Evolutionary conservation across 805 yeast species (phyloP).

Genomic region (Teunomyces aglyptinius): DNA sequence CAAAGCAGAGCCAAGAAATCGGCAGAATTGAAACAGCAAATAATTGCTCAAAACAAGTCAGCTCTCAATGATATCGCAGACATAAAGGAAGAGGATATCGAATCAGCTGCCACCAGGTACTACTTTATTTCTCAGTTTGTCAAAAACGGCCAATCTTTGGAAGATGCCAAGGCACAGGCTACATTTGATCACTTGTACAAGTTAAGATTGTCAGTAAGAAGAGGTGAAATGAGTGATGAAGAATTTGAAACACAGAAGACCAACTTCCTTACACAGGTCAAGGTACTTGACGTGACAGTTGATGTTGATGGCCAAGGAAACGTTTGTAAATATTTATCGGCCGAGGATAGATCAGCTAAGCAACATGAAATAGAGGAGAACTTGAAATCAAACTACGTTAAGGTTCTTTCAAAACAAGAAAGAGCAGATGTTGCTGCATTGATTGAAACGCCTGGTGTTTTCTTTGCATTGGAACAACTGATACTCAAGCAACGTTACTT

Average conservation of each 20-base stretch:
- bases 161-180: slow-evolving; percentile 60
- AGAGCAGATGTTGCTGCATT: slow-evolving; percentile 42
- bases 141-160: slow-evolving; percentile 54
- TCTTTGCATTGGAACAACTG: slow-evolving; percentile 34
- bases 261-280: slow-evolving; percentile 38
- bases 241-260: slow-evolving; percentile 19
- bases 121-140: slow-evolving; percentile 45
- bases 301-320: slow-evolving; percentile 47
- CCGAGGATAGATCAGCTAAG: slow-evolving; percentile 21
- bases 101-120: slow-evolving; percentile 52
- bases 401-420: slow-evolving; percentile 33
- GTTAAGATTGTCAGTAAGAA: slow-evolving; percentile 37
- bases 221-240: slow-evolving; percentile 32
- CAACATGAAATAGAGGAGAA: slow-evolving; percentile 18
- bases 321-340: slow-evolving; percentile 38
- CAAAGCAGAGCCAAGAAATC: slow-evolving; percentile 40
- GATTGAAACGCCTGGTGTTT: slow-evolving; percentile 43
- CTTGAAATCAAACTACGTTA: slow-evolving; percentile 18
- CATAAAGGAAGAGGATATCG: slow-evolving; percentile 28
- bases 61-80: slow-evolving; percentile 25
- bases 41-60: slow-evolving; percentile 13
- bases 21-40: slow-evolving; percentile 33
- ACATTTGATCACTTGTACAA: slow-evolving; percentile 50
- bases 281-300: slow-evolving; percentile 42
- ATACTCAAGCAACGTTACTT: slow-evolving; percentile 48